phyloP scores from a whole-genome alignment of 768 basidiomycete genomes.

The Phlebiopsis flavidoalba region DNA sequence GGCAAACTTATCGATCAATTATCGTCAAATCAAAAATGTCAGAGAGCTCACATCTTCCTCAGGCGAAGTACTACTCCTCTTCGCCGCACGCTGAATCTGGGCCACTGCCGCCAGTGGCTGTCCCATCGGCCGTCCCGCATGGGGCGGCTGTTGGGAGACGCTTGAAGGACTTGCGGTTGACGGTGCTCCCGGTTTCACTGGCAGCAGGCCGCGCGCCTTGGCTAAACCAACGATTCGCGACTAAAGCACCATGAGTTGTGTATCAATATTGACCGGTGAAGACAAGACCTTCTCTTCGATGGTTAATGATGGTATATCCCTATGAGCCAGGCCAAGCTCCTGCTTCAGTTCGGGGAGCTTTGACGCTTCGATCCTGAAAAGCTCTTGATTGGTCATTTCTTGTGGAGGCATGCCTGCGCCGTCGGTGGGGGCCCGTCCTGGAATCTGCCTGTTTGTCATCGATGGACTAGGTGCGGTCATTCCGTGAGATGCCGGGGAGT shows the following conservation, averaged over 20 bases:
- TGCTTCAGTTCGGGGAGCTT: conserved; percentile 32
- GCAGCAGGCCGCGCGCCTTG: conserved; percentile 19
- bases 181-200: conserved; percentile 15
- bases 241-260: conserved; percentile 20
- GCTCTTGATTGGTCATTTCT: conserved; percentile 33
- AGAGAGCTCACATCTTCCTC: conserved; percentile 26
- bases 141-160: conserved; percentile 25
- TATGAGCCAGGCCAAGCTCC: conserved; percentile 41
- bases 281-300: conserved; percentile 55
- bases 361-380: conserved; percentile 33
- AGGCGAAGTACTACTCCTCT: conserved; percentile 32
- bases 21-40: neutral
- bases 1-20: neutral
- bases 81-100: conserved; percentile 18
- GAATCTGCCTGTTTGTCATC: conserved; percentile 40
- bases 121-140: conserved; percentile 7
- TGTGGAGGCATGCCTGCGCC: conserved; percentile 7
- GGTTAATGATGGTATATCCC: conserved; percentile 39
- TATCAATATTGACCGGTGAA: neutral
- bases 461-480: conserved; percentile 56
- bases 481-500: conserved; percentile 41
- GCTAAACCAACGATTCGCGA: conserved; percentile 28
- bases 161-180: conserved; percentile 38
- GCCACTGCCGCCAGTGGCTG: conserved; percentile 20
- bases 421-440: conserved; percentile 22